Evolutionary conservation across 1,139 yeast species (phyloP), one percentile per base, ranked within the genome.

Genomic region (Diutina catenulata): DNA sequence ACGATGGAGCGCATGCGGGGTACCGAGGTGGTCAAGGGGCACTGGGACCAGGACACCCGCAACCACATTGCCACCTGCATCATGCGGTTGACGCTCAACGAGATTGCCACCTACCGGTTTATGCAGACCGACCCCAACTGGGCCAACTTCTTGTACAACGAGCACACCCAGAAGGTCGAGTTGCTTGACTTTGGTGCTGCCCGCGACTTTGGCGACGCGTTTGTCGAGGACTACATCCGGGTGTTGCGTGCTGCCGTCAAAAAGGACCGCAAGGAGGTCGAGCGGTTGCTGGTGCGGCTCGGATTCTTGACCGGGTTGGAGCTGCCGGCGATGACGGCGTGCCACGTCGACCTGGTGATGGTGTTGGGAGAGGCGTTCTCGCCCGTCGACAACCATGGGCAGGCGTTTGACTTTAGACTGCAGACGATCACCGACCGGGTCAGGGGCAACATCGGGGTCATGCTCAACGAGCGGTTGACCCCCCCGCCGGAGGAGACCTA

Each of bases 91-190:
- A 87, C 96, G 51, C 64, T 91, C 38, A 64, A 74, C 48, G 99
- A 91, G 58, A 81, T 93, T 52, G 86, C 86, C 24, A 65, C 74
- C 48, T 88, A 81, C 64, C 74, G 72, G 50, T 91, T 81, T 60
- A 91, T 91, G 99, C 99, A 91, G 60, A 88, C 98, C 1, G 99
- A 91, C 59, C 99, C 99, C 37, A 91, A 91, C 59, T 93, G 98
- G 98, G 97, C 98, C 38, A 91, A 91, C 56, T 93, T 93, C 60
- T 62, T 93, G 44, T 87, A 82, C 62, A 87, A 88, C 52, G 68
- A 67, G 31, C 47, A 63, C 18, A 74, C 82, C 3, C 56, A 66
- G 32, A 76, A 80, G 56, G 74, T 91, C 43, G 97, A 88, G 56
- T 65, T 91, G 42, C 65, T 91, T 42, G 98, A 91, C 59, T 91